Base-by-base conservation (phyloP, 2,329 filamentous ascomycete species). In the Metarhizium rileyi region DNA sequence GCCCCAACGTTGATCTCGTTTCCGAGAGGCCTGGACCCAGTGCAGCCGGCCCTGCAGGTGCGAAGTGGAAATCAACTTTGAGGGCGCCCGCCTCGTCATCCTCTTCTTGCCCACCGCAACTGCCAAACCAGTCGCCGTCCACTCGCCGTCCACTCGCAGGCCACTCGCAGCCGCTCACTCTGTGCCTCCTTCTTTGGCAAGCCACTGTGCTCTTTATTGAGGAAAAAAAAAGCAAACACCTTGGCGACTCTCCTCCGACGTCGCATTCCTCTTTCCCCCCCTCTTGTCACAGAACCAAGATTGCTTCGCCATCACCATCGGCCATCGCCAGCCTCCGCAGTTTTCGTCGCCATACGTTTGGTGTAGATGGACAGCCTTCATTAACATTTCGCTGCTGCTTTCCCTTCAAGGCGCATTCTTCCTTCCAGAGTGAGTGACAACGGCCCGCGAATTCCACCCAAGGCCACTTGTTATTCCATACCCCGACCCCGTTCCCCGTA, bases 161-260 rank as follows among this genome's bases (percentile, higher is more conserved):
- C 44, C 26, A 33, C 35, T 28, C 27, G 25, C 43, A 43, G 33
- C 48, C 33, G 20, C 33, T 20, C 23, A 27, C 14, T 41, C 25
- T 33, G 27, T 41, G 23, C 46, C 26, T 40, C 23, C 35, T 25
- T 26, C 45, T 47, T 16, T 38, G n/a, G n/a, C 23, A 40, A 41
- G 33, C 35, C 45, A 47, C 45, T 47, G 45, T n/a, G 35, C 23
- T 43, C 16, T 16, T 42, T 23, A n/a, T n/a, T n/a, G n/a, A n/a
- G n/a, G n/a, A n/a, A n/a, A 38, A 25, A 40, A 48, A 43, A 48
- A 42, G 36, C 35, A 51, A 51, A 51, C 36, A 46, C 46, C 41
- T 51, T 46, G 46, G 45, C 46, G 47, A 48, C 44, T 9, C 18
- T 52, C 38, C 46, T 47, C 47, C 47, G 44, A 50, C 50, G 53